phyloP scores from a whole-genome alignment of 208 protist genomes.

The Naegleria lovaniensis region DNA sequence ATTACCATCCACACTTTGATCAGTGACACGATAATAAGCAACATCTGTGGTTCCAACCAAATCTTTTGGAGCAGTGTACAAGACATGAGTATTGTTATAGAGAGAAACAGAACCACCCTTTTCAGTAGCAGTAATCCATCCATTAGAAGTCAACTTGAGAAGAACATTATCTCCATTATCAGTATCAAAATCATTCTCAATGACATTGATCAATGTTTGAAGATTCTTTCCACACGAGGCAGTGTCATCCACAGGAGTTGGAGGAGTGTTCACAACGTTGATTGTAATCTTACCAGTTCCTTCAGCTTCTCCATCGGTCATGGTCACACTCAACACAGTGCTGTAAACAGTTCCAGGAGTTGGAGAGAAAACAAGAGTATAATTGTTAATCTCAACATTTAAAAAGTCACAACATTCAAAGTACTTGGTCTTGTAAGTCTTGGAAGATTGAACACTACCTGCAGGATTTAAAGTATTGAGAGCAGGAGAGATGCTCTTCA shows the following conservation, averaged over 20 bases:
- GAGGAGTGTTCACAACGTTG: background rate
- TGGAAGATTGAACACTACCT: background rate
- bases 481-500: background rate
- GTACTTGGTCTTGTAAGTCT: background rate
- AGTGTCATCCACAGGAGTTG: background rate
- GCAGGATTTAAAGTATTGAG: background rate
- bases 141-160: background rate
- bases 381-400: background rate
- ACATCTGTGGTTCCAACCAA: background rate
- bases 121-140: background rate
- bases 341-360: background rate
- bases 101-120: background rate
- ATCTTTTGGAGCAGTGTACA: background rate
- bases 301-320: background rate
- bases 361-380: background rate
- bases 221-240: background rate
- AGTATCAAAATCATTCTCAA: slow-evolving; percentile 9
- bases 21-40: background rate
- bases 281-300: background rate
- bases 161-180: background rate
- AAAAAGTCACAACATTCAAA: background rate
- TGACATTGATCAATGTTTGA: background rate
- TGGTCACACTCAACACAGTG: background rate
- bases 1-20: background rate
- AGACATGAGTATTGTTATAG: background rate